Evolutionary conservation across 768 basidiomycete genomes (phyloP), one percentile per base, ranked within the genome.

Genomic region (Lactarius hengduanensis): DNA sequence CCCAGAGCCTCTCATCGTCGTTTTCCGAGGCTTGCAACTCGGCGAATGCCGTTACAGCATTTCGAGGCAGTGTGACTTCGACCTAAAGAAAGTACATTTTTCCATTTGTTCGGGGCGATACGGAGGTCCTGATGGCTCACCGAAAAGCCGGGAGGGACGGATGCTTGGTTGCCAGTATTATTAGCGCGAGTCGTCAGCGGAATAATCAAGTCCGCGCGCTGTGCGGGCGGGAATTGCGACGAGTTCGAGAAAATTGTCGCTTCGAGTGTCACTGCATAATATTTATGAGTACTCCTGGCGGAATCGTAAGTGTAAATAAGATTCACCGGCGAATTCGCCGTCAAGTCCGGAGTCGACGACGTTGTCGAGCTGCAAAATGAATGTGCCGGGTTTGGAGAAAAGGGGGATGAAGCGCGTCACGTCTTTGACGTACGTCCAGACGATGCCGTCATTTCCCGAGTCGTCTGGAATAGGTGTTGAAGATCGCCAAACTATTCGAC

Each of bases 341-440:
- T 84, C 82, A 54, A 88, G 71, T 1, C 82, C 81, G 0, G 80
- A 71, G 68, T 85, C 76, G 36, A 91, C 74, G 45, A 90, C 53
- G 73, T 92, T 92, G 77, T 92, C 84, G 43, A 93, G 77, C 73
- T 91, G 84, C 10, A 92, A 76, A n/a, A 92, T 87, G 70, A 92
- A 87, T 0, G 82, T 82, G 28, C 28, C 28, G 28, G 28, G 28
- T 28, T 28, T 28, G 28, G 28, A 28, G 28, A 28, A 28, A 28
- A 28, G 28, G 28, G 28, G 28, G 28, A 3, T 28, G 28, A 28
- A 28, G 3, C 28, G 28, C 28, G 28, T 28, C 28, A 28, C 28
- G 28, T 28, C 28, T 3, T 28, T 28, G 28, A 28, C 28, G 28
- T 28, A 28, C 28, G 28, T 28, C 28, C 28, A 28, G 28, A 28